Evolutionary conservation across 768 basidiomycete species (phyloP).

Genomic region (Termitomyces sp.): DNA sequence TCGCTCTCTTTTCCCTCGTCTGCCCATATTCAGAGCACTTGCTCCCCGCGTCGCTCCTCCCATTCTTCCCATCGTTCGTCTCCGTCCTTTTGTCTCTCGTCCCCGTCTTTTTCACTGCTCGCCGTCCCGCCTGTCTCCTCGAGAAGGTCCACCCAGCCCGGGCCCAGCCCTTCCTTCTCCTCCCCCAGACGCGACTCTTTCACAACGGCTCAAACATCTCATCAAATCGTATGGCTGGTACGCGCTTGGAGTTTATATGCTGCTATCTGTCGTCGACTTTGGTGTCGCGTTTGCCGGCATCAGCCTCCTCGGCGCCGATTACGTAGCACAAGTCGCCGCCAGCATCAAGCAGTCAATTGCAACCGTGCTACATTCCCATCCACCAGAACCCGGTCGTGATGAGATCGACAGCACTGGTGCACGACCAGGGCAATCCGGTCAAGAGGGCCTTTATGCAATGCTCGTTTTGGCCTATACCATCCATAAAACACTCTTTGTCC

Average conservation of each 20-base stretch:
- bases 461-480: constrained; percentile 89
- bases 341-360: constrained; percentile 47
- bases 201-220: constrained; percentile 72
- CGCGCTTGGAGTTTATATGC: constrained; percentile 84
- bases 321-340: constrained; percentile 66
- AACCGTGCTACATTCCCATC: constrained; percentile 41
- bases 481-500: constrained; percentile 92
- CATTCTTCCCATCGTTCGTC: constrained; percentile 41
- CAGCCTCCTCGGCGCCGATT: constrained; percentile 85
- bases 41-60: constrained; percentile 43
- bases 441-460: constrained; percentile 88
- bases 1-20: constrained; percentile 30
- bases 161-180: constrained; percentile 25
- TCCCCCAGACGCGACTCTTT: constrained; percentile 51
- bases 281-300: constrained; percentile 78
- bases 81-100: constrained; percentile 23
- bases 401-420: constrained; percentile 45
- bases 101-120: constrained; percentile 45
- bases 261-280: constrained; percentile 77
- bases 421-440: constrained; percentile 28
- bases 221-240: constrained; percentile 95
- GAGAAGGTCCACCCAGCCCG: constrained; percentile 26
- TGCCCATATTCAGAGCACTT: constrained; percentile 41
- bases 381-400: constrained; percentile 64
- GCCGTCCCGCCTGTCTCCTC: constrained; percentile 38